Evolutionary conservation across 1,139 yeast genomes (phyloP).

Genomic region (Magnusiomyces ingens): DNA sequence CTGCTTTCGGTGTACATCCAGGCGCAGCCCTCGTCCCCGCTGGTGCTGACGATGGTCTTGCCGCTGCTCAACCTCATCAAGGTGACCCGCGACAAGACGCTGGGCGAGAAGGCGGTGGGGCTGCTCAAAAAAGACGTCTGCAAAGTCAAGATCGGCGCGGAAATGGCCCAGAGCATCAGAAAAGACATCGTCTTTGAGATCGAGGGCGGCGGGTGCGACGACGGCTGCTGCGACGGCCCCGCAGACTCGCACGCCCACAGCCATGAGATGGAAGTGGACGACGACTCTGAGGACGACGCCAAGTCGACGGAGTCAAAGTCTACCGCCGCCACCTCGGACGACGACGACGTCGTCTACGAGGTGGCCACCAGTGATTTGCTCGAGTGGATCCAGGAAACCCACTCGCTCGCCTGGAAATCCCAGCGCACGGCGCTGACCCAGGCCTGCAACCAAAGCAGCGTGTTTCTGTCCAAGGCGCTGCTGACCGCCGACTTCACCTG

Average conservation of each 20-base stretch:
- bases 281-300: slow-evolving; percentile 26
- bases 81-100: slow-evolving; percentile 57
- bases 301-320: slow-evolving; percentile 18
- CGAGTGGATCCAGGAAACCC: slow-evolving; percentile 28
- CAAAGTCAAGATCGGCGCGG: slow-evolving; percentile 36
- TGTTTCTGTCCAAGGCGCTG: slow-evolving; percentile 55
- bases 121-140: slow-evolving; percentile 59
- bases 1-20: slow-evolving; percentile 58
- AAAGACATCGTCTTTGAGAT: slow-evolving; percentile 17
- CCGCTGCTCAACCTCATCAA: slow-evolving; percentile 59
- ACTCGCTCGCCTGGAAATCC: slow-evolving; percentile 39
- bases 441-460: slow-evolving; percentile 57
- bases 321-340: slow-evolving; percentile 2
- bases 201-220: slow-evolving; percentile 11
- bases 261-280: slow-evolving; percentile 21
- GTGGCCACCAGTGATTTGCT: slow-evolving; percentile 17
- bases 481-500: slow-evolving; percentile 21
- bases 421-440: slow-evolving; percentile 46
- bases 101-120: slow-evolving; percentile 73
- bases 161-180: background rate
- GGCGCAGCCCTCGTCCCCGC: slow-evolving; percentile 39
- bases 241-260: slow-evolving; percentile 19
- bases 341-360: background rate
- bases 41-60: slow-evolving; percentile 41
- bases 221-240: slow-evolving; percentile 14